Conservation (phyloP, 305 asterid species). For the Caryopteris hybrid region DNA sequence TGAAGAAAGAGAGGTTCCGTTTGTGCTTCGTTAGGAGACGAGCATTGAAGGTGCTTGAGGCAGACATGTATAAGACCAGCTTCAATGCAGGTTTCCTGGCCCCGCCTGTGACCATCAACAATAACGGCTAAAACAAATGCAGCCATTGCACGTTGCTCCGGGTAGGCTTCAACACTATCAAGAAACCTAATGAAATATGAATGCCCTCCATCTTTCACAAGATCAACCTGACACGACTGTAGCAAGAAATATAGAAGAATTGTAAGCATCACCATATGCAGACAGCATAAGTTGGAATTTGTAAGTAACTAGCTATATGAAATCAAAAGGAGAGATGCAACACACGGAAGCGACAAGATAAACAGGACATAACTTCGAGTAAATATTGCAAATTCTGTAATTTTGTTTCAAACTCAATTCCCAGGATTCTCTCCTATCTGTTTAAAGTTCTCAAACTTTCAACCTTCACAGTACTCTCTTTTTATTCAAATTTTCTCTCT, state of each 20-base stretch:
- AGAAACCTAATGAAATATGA: slow-evolving; percentile 85
- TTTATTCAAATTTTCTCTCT: neutral
- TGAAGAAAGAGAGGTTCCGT: slow-evolving; percentile 91
- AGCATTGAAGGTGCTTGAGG: slow-evolving; percentile 83
- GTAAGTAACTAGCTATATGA: neutral
- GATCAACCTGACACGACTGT: slow-evolving; percentile 99
- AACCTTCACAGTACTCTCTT: neutral
- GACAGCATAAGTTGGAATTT: neutral
- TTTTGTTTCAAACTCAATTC: neutral
- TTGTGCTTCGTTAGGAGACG: slow-evolving; percentile 75
- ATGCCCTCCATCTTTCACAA: slow-evolving; percentile 97
- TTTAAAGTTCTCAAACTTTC: neutral
- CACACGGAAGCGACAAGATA: neutral
- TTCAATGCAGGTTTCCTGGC: slow-evolving; percentile 93
- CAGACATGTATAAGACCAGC: slow-evolving; percentile 72
- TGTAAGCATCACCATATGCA: neutral
- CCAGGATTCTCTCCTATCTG: neutral
- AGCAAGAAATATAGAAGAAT: slow-evolving; percentile 14
- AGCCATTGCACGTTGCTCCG: slow-evolving; percentile 99
- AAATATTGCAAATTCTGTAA: neutral
- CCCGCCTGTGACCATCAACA: slow-evolving; percentile 92
- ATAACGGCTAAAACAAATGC: slow-evolving; percentile 98
- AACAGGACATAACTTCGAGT: neutral
- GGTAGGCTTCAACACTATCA: slow-evolving; percentile 91
- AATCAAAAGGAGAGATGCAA: neutral